Percentiles rank a stretch among this genome's conserved stretches.
phyloP scores from a whole-genome alignment of 148 eudicot species.

The Gaultheria prostrata region DNA sequence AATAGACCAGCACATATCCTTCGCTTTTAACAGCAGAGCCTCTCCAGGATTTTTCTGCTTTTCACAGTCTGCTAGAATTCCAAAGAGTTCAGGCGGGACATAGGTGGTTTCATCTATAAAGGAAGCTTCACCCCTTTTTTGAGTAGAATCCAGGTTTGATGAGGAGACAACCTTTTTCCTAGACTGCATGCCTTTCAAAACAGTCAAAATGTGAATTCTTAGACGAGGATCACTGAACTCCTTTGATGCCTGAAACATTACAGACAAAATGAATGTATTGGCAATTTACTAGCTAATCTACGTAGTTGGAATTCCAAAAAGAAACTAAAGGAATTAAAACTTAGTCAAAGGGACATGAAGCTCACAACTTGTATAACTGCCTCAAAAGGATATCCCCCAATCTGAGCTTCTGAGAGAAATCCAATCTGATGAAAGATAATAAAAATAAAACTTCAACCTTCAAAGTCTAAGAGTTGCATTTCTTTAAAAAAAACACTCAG shows the following conservation, averaged over 20 bases:
- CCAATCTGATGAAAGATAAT: constrained; percentile 56
- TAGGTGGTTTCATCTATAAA: constrained; percentile 35
- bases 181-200: constrained; percentile 75
- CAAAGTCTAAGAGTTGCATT: background rate
- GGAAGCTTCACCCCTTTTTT: constrained; percentile 35
- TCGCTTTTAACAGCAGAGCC: constrained; percentile 80
- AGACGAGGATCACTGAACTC: constrained; percentile 82
- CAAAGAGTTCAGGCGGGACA: constrained; percentile 73
- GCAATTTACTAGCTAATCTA: constrained; percentile 3
- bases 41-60: constrained; percentile 74
- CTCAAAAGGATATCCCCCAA: constrained; percentile 84
- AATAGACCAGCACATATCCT: constrained; percentile 88
- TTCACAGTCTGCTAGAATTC: constrained; percentile 81
- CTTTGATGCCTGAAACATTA: constrained; percentile 62
- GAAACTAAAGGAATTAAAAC: constrained; percentile 8
- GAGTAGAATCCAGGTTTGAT: constrained; percentile 39
- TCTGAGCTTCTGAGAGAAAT: constrained; percentile 84
- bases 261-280: background rate
- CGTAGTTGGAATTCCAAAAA: background rate
- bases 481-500: background rate
- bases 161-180: constrained; percentile 46
- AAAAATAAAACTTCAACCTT: constrained; percentile 7
- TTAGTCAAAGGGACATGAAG: constrained; percentile 14
- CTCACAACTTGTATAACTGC: constrained; percentile 74
- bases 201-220: constrained; percentile 76